phyloP scores from a whole-genome alignment of 768 basidiomycete species.

The Lactifluus subvellereus region DNA sequence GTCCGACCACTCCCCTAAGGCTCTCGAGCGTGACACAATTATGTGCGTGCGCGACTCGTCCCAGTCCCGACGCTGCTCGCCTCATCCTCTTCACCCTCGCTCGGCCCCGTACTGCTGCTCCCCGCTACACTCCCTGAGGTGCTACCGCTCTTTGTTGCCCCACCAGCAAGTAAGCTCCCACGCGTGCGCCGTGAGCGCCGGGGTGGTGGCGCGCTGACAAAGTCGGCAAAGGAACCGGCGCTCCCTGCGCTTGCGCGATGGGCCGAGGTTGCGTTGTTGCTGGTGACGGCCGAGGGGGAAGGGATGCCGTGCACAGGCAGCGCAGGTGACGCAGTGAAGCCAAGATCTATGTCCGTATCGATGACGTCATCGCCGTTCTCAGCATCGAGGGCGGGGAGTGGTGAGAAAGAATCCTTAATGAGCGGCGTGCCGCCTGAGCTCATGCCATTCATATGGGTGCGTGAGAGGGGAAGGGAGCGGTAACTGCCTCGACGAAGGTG shows the following conservation, averaged over 20 bases:
- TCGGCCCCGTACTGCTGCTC: constrained; percentile 38
- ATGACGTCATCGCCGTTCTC: constrained; percentile 35
- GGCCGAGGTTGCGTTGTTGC: constrained; percentile 1
- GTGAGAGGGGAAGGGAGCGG: constrained; percentile 60
- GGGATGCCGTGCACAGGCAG: constrained; percentile 49
- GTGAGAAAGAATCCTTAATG: constrained; percentile 32
- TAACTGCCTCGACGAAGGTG: constrained; percentile 92
- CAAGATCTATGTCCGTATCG: constrained; percentile 62
- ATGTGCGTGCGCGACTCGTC: constrained; percentile 5
- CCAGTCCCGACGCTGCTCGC: constrained; percentile 9
- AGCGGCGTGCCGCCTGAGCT: constrained; percentile 2
- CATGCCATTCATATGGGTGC: constrained; percentile 4
- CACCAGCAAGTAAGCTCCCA: constrained; percentile 25
- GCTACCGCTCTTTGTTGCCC: constrained; percentile 21
- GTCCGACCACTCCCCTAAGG: not conserved
- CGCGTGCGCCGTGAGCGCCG: constrained; percentile 21
- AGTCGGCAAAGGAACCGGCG: constrained; percentile 45
- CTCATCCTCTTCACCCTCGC: constrained; percentile 34
- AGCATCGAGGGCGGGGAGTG: constrained; percentile 30
- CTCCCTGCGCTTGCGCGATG: constrained; percentile 41
- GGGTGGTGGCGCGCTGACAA: constrained; percentile 48
- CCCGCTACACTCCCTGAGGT: constrained; percentile 22
- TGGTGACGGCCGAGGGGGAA: constrained; percentile 9
- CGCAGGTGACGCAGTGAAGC: constrained; percentile 33
- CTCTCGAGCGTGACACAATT: not conserved